These are phyloP conservation scores for Pseudocercospora eumusae DNA, from an alignment of 2,329 filamentous ascomycete species.

Conservation along the genomic window DNA sequence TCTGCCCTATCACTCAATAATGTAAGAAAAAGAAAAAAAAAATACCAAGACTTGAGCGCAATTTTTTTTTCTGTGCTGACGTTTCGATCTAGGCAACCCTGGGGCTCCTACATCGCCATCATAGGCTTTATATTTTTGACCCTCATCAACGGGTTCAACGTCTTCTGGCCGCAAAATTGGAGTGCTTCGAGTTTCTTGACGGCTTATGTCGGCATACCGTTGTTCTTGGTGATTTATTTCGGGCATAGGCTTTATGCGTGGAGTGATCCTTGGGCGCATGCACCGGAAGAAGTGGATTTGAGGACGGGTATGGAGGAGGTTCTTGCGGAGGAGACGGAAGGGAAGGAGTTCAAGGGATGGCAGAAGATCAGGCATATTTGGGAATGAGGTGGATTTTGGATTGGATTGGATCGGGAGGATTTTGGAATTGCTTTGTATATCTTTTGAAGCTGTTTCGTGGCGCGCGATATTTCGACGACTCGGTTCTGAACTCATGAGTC, in stretches of 20 bases:
- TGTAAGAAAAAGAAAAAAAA: conserved; percentile 39
- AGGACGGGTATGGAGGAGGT: conserved; percentile 45
- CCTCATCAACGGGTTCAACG: conserved; percentile 73
- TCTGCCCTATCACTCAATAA: conserved; percentile 55
- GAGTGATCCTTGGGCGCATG: conserved; percentile 55
- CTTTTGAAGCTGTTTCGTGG: neutral
- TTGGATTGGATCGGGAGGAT: too few species aligned
- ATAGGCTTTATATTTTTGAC: conserved; percentile 62
- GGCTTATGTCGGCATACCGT: conserved; percentile 61
- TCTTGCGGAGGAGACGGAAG: conserved; percentile 39
- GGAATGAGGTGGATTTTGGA: conserved; percentile 15
- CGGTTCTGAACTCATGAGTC: neutral
- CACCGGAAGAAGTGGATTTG: conserved; percentile 55
- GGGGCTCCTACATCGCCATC: conserved; percentile 63
- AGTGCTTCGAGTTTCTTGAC: conserved; percentile 64
- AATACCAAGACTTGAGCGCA: too few species aligned
- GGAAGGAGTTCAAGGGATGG: conserved; percentile 32
- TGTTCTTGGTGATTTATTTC: conserved; percentile 59
- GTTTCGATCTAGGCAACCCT: conserved; percentile 53
- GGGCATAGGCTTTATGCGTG: conserved; percentile 52
- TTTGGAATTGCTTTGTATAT: neutral
- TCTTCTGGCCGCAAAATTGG: conserved; percentile 70
- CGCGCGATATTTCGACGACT: too few species aligned
- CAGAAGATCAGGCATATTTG: conserved; percentile 42
- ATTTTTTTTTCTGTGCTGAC: too few species aligned